phyloP scores from a whole-genome alignment of 805 yeast species.

The Starmerella apis region DNA sequence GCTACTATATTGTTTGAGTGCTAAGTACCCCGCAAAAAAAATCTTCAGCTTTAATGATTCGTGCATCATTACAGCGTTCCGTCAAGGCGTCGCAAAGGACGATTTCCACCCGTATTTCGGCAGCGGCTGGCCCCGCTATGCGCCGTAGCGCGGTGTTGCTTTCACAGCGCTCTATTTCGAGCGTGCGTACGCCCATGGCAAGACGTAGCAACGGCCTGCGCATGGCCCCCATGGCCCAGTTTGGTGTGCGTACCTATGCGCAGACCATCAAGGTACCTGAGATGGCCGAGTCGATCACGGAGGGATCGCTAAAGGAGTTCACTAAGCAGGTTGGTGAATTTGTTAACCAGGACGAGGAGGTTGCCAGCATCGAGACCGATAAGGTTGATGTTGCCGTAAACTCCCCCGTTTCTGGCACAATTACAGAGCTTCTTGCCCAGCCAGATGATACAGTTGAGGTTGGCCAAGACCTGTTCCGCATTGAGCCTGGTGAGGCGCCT shows the following conservation, averaged over 20 bases:
- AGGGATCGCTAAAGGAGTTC: constrained; percentile 73
- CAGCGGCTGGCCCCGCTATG: constrained; percentile 2
- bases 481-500: constrained; percentile 64
- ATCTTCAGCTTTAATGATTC: constrained; percentile 12
- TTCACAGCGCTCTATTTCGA: constrained; percentile 12
- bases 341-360: constrained; percentile 73
- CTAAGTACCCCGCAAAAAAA: constrained; percentile 5
- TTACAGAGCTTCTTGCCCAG: constrained; percentile 67
- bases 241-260: constrained; percentile 27
- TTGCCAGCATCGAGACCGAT: constrained; percentile 97
- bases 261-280: constrained; percentile 79
- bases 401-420: constrained; percentile 84
- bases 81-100: constrained; percentile 1
- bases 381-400: constrained; percentile 96
- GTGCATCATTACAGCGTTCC: constrained; percentile 15
- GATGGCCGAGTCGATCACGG: constrained; percentile 97
- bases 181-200: constrained; percentile 8
- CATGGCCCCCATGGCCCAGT: constrained; percentile 3
- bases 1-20: not conserved
- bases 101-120: not conserved
- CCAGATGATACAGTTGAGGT: constrained; percentile 92
- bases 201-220: constrained; percentile 3
- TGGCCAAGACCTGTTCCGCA: constrained; percentile 82
- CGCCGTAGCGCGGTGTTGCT: constrained; percentile 6
- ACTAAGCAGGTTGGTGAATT: constrained; percentile 69